Conservation (phyloP, 345 rosid species). For the Pistacia integerrima region DNA sequence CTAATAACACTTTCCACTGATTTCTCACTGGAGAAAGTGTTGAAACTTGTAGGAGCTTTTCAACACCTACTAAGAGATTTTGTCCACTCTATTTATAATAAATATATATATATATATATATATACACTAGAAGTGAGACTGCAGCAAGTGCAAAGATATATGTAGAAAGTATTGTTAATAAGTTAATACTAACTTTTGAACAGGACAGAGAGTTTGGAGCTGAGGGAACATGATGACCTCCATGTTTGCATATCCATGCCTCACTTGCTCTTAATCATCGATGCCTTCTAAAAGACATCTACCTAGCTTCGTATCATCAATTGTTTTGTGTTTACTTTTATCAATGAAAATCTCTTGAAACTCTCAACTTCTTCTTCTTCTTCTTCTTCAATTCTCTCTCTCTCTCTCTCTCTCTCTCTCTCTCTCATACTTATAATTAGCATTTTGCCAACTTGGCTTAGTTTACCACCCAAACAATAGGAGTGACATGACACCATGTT, state of each 20-base stretch:
- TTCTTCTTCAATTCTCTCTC: neutral
- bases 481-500: slow-evolving; percentile 53
- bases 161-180: slow-evolving; percentile 1
- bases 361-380: slow-evolving; percentile 14
- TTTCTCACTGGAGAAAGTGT: slow-evolving; percentile 23
- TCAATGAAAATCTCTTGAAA: slow-evolving; percentile 20
- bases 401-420: slow-evolving; percentile 4
- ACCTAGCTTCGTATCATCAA: slow-evolving; percentile 17
- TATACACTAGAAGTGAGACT: neutral
- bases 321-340: too few species aligned
- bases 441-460: slow-evolving; percentile 27
- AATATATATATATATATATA: too few species aligned
- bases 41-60: slow-evolving; percentile 22
- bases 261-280: slow-evolving; percentile 37
- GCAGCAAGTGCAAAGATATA: neutral
- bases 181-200: slow-evolving; percentile 33
- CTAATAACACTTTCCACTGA: slow-evolving; percentile 1
- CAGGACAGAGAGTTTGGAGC: slow-evolving; percentile 53
- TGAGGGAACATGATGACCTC: slow-evolving; percentile 86
- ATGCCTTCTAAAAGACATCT: slow-evolving; percentile 21
- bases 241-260: slow-evolving; percentile 63
- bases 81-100: slow-evolving; percentile 2
- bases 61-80: slow-evolving; percentile 22
- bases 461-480: slow-evolving; percentile 28
- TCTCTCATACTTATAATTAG: slow-evolving; percentile 24